phyloP scores from a whole-genome alignment of 495 filamentous ascomycete genomes.

The Penicillium alfredii region DNA sequence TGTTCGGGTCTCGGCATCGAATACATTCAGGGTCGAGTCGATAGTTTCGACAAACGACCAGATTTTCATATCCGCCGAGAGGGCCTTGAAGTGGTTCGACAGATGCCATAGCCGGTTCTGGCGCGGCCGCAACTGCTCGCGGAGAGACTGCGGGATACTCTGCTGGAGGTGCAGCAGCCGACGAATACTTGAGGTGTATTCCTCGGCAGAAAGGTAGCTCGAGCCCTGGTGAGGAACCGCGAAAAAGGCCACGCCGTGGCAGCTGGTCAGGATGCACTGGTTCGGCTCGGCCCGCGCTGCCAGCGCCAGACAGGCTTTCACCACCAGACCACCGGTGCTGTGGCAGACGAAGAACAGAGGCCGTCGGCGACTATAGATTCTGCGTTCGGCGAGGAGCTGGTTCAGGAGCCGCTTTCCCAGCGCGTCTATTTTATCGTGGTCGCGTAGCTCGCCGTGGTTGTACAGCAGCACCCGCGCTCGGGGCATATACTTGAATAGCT shows the following conservation, averaged over 20 bases:
- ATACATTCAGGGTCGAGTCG: slow-evolving; percentile 51
- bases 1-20: slow-evolving; percentile 26
- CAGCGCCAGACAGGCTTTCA: slow-evolving; percentile 49
- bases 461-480: slow-evolving; percentile 50
- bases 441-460: slow-evolving; percentile 45
- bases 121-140: slow-evolving; percentile 45
- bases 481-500: slow-evolving; percentile 22
- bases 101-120: slow-evolving; percentile 42
- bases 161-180: slow-evolving; percentile 50
- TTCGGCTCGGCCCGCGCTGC: slow-evolving; percentile 36
- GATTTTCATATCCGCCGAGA: slow-evolving; percentile 58
- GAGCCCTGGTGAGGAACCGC: slow-evolving; percentile 61
- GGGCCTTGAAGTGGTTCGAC: slow-evolving; percentile 51
- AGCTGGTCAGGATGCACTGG: slow-evolving; percentile 46
- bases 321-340: slow-evolving; percentile 59
- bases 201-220: slow-evolving; percentile 55
- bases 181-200: slow-evolving; percentile 50
- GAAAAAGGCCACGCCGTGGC: slow-evolving; percentile 56
- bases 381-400: slow-evolving; percentile 35
- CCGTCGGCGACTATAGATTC: slow-evolving; percentile 26
- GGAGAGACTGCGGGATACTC: slow-evolving; percentile 44
- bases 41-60: slow-evolving; percentile 62
- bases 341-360: slow-evolving; percentile 62
- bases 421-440: slow-evolving; percentile 42
- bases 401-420: slow-evolving; percentile 48